Base-by-base conservation (phyloP, 805 yeast species). In the Ogataea paraovalis region DNA sequence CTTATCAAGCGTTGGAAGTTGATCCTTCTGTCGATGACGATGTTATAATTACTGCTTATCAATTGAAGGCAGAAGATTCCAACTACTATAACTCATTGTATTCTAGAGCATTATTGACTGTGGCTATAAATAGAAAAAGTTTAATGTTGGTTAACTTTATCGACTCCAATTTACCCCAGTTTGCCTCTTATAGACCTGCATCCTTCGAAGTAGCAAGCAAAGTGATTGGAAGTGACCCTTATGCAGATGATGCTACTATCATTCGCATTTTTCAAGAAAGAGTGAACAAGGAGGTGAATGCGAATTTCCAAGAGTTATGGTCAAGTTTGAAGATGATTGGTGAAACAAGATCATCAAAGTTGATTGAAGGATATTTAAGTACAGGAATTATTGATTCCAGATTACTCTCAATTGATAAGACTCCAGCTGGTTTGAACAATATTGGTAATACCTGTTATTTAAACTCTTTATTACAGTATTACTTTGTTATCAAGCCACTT, bases 371-470 rank as follows among this genome's bases (percentile, higher is more conserved):
- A 12, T 89, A 74, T 56, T 66, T 89, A 28, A 71, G 69, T 36
- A 73, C 80, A 0, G 96, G 96, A 0, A 66, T 75, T 19, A 69
- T 85, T 33, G 87, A 85, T 60, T 76, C 81, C 4, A 67, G 75
- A 9, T 64, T 76, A 2, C 64, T 86, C 18, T 83, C 90, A 0
- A 77, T 80, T 0, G 82, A 78, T 14, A 76, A 79, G 43, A 83
- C 92, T 79, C 99, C 99, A 0, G 87, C 89, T 3, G 99, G 99
- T 0, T 73, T 94, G 60, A 87, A 85, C 65, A 94, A 94, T 62
- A 91, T 90, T 52, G 99, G 99, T 21, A 94, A 94, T 62, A 92
- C 99, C 0, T 94, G 99, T 66, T 91, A 91, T 57, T 72, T 94
- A 64, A 92, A 94, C 63, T 92, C 98, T 0, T 71, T 94, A 42